phyloP scores from a whole-genome alignment of 441 rosid genomes.

The Gossypium davidsonii region DNA sequence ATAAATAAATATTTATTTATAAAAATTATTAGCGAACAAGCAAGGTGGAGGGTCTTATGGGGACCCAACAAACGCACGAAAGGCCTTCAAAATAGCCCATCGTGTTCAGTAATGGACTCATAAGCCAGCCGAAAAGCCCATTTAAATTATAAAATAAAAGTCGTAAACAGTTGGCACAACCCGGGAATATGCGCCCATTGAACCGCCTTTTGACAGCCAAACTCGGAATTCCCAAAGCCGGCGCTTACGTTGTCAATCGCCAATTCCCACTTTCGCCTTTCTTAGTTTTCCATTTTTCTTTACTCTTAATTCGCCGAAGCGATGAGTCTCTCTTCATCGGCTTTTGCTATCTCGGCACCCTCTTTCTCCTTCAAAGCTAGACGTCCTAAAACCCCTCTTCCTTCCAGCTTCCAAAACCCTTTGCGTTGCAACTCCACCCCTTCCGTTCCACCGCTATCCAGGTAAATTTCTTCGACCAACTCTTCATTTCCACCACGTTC shows the following conservation, averaged over 20 bases:
- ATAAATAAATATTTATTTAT: too few species aligned
- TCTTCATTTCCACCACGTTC: neutral
- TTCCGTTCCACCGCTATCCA: constrained; percentile 21
- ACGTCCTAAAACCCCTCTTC: constrained; percentile 8
- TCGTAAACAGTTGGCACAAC: neutral
- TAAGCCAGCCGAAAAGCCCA: too few species aligned
- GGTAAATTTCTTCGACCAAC: constrained; percentile 21
- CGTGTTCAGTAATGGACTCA: too few species aligned
- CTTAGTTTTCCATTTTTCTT: neutral
- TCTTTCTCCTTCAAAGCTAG: constrained; percentile 21
- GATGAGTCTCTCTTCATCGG: constrained; percentile 24
- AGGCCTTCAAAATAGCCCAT: too few species aligned
- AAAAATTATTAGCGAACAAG: too few species aligned
- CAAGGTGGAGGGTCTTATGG: too few species aligned
- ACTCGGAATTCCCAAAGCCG: neutral
- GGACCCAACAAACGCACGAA: too few species aligned
- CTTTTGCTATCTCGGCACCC: constrained; percentile 26
- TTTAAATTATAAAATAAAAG: too few species aligned
- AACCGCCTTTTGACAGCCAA: neutral
- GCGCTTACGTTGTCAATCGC: neutral
- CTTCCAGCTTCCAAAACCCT: constrained; percentile 18
- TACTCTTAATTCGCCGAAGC: neutral
- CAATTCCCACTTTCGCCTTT: neutral
- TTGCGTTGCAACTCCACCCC: constrained; percentile 21
- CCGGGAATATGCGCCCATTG: neutral